A percentile compares a stretch with the other conserved stretches of the same genome.
Conservation (phyloP, 768 basidiomycete genomes). For the Daedaleopsis sinensis region DNA sequence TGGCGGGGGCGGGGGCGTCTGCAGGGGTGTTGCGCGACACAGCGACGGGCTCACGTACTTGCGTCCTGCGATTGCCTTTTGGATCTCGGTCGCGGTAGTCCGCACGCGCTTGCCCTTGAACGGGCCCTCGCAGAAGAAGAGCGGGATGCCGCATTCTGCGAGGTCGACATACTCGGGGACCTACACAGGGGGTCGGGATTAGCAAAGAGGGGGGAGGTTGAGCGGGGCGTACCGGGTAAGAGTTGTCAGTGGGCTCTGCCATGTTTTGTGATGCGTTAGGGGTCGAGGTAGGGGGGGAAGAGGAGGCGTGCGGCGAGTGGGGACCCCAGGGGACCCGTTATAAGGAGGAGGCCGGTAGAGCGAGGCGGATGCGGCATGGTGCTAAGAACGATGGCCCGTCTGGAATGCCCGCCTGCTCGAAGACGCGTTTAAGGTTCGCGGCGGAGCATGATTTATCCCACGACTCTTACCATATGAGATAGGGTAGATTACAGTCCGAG, state of each 20-base stretch:
- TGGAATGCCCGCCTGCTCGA: no score
- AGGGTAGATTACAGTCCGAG: no score
- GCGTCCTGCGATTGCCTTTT: constrained; percentile 14
- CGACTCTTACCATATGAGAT: no score
- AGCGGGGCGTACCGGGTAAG: neutral
- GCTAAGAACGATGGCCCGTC: no score
- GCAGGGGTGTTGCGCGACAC: neutral
- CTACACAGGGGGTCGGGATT: neutral
- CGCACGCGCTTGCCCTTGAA: constrained; percentile 7
- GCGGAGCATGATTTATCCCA: no score
- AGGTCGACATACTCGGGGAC: neutral
- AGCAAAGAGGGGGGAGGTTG: neutral
- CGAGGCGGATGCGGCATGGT: no score
- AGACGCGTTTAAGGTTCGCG: no score
- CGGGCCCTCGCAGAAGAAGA: constrained; percentile 2
- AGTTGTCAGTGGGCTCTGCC: no score
- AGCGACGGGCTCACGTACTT: constrained; percentile 2
- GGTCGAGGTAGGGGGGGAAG: neutral
- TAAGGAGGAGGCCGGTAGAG: no score
- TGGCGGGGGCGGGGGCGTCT: neutral
- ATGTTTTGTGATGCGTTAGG: no score
- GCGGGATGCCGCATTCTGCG: neutral
- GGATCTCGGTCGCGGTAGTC: constrained; percentile 2
- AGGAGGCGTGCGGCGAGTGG: neutral
- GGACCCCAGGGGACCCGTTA: neutral